Conservation (phyloP, 495 filamentous ascomycete genomes). For the Mycothermus thermophilus region DNA sequence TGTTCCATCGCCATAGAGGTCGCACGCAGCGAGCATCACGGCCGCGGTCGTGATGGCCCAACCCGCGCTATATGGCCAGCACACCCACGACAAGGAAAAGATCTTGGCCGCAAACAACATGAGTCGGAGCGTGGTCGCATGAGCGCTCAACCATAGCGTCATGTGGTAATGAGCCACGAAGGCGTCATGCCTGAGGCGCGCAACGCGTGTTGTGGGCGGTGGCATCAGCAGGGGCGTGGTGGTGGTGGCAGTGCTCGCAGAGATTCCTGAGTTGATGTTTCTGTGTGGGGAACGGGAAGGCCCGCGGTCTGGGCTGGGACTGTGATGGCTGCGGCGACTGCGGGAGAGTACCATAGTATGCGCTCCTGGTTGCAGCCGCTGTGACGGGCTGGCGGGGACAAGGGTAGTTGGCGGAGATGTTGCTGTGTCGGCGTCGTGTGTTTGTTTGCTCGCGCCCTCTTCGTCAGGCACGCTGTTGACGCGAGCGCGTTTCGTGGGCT, state of each 20-base stretch:
- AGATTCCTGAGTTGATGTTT: conserved; percentile 11
- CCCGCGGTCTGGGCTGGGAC: conserved; percentile 1
- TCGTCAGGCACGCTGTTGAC: conserved; percentile 23
- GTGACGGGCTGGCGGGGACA: neutral
- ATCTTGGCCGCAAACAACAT: conserved; percentile 27
- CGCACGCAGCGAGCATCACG: no score
- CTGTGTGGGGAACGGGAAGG: conserved; percentile 17
- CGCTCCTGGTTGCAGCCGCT: no score
- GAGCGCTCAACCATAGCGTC: conserved; percentile 10
- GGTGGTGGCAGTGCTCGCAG: conserved; percentile 18
- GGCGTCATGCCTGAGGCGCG: conserved; percentile 23
- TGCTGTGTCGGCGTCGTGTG: conserved; percentile 1
- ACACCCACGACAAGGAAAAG: conserved; percentile 24
- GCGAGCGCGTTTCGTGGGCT: conserved; percentile 25
- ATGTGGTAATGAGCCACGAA: conserved; percentile 18
- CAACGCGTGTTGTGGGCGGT: conserved; percentile 34
- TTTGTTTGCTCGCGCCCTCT: conserved; percentile 9
- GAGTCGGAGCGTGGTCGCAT: conserved; percentile 20
- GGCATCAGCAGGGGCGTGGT: conserved; percentile 43
- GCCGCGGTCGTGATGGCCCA: no score
- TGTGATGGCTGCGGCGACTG: neutral
- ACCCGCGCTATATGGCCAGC: conserved; percentile 33
- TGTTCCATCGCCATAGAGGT: no score
- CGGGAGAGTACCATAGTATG: conserved; percentile 7
- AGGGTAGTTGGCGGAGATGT: neutral